phyloP scores from a whole-genome alignment of 2,329 filamentous ascomycete genomes.

The Paecilomyces fulvus region DNA sequence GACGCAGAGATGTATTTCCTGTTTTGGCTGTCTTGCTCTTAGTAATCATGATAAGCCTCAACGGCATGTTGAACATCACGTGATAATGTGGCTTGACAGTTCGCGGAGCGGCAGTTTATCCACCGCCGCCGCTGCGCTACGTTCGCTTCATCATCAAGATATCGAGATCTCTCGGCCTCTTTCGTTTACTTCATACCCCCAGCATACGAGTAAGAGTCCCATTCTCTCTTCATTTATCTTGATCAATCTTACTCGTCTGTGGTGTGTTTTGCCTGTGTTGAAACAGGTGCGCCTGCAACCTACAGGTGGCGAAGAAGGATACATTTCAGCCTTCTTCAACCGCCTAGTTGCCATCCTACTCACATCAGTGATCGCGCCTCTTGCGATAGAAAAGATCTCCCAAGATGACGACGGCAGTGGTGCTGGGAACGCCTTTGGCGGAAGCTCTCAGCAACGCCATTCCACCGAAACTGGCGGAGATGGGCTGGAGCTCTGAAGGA shows the following conservation, averaged over 20 bases:
- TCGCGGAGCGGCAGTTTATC: not conserved
- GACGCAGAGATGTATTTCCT: not conserved
- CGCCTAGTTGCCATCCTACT: not conserved
- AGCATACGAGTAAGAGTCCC: not conserved
- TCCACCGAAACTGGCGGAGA: constrained; percentile 83
- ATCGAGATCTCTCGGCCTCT: not conserved
- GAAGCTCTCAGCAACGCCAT: constrained; percentile 74
- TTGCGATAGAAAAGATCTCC: constrained; percentile 9
- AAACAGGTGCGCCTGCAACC: not conserved
- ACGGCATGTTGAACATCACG: not conserved
- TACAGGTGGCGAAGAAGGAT: not conserved
- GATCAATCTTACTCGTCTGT: not conserved
- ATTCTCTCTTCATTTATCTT: not conserved
- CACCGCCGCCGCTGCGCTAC: not conserved
- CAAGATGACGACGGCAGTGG: constrained; percentile 68
- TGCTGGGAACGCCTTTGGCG: constrained; percentile 72
- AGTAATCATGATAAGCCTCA: not conserved
- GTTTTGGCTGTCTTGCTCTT: not conserved
- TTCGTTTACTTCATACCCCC: not conserved
- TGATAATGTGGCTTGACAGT: not conserved
- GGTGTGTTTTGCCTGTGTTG: not conserved
- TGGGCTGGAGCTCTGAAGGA: constrained; percentile 80
- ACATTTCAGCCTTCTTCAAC: not conserved
- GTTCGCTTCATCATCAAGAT: not conserved
- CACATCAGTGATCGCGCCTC: constrained; percentile 1